phyloP scores from a whole-genome alignment of 257 asterid genomes.

The Primulina tabacum region DNA sequence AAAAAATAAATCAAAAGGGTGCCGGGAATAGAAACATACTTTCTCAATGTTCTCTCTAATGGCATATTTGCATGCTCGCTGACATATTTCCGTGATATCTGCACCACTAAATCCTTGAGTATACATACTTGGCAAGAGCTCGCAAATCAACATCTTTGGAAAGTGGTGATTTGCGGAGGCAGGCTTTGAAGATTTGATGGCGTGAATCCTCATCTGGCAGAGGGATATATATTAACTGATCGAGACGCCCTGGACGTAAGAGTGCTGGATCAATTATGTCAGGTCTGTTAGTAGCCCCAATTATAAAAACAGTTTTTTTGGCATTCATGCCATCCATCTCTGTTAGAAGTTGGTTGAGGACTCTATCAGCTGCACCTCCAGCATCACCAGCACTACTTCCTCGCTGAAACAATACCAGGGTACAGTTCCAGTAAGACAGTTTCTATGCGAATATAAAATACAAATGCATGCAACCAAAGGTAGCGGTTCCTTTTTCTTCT shows the following conservation, averaged over 20 bases:
- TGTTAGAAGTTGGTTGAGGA: constrained; percentile 55
- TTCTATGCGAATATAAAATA: neutral
- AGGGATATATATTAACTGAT: constrained; percentile 56
- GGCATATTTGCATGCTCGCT: neutral
- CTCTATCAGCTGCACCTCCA: constrained; percentile 66
- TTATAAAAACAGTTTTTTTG: constrained; percentile 55
- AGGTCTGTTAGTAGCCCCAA: constrained; percentile 63
- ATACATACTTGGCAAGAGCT: neutral
- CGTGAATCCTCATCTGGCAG: constrained; percentile 62
- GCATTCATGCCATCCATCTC: constrained; percentile 68
- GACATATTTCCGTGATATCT: neutral
- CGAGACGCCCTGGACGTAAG: constrained; percentile 63
- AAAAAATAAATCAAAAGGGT: neutral
- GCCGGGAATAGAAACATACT: neutral
- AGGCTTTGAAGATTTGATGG: constrained; percentile 50
- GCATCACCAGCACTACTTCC: constrained; percentile 62
- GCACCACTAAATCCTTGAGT: neutral
- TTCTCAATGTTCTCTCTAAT: neutral
- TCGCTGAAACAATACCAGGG: constrained; percentile 34
- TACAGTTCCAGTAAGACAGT: neutral
- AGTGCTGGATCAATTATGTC: constrained; percentile 59
- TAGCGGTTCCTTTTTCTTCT: neutral
- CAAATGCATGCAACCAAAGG: neutral
- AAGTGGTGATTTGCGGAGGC: constrained; percentile 30
- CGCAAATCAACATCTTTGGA: neutral